Base-by-base conservation (phyloP, 1,284 basidiomycete species). In the Pulchroboletus neoregius region DNA sequence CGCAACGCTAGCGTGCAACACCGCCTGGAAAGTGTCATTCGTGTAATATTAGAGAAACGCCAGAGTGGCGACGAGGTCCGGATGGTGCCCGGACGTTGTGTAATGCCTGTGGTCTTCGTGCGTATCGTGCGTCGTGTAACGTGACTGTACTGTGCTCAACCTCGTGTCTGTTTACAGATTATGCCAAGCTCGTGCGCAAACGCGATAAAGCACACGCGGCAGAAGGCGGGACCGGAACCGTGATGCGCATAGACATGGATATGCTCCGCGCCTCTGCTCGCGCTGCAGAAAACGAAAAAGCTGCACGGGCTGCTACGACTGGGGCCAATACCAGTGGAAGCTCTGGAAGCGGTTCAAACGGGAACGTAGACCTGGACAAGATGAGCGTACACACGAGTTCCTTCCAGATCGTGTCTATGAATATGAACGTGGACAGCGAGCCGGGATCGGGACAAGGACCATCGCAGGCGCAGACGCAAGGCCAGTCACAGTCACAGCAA, bases 1-100 rank as follows among this genome's bases (percentile, higher is more conserved):
- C 60, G 55, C 57, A 53, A 54, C 57, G 33, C 27, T 68, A 89
- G 87, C 79, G 87, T 51, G 85, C 86, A 39, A 84, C 82, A 32
- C 87, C 87, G 18, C 87, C 87, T 10, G 86, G 86, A 8, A 86
- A 87, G 61, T 90, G 87, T 58, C 85, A 88, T 65, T 87, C 87
- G 23, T 90, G 87, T 62, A 86, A 87, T 66, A 89, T 87, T 47
- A 74, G 82, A 48, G 87, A 90, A 63, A 90, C 86, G 4, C 86
- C 86, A n/a, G 86, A 90, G 62, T 90, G 86, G 86, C 68, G 86
- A 43, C 76, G 87, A 27, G 86, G 86, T 16, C 86, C 86, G 5
- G 87, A 89, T 58, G 86, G 86, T 6, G 85, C 87, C 15, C 69
- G 86, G 57, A 90, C 87, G 7, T 63, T 90, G 58, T 90, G 86